Evolutionary conservation across 2,329 filamentous ascomycete species (phyloP).

Genomic region (Bipolaris gigantea): DNA sequence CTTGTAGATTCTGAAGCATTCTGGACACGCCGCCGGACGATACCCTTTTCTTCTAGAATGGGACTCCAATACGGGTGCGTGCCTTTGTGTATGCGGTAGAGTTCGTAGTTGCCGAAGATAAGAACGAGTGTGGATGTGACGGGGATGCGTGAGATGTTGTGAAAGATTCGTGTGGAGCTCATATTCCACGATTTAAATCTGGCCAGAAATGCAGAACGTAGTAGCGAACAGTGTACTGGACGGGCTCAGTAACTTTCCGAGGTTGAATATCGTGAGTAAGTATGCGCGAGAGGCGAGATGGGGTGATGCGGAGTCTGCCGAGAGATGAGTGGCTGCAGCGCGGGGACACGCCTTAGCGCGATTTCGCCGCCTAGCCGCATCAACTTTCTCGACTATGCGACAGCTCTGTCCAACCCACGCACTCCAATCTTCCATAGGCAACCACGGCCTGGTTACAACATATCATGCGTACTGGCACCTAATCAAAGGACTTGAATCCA

Average conservation of each 20-base stretch:
- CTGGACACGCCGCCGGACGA: constrained; percentile 14
- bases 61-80: constrained; percentile 34
- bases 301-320: constrained; percentile 22
- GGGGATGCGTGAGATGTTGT: constrained; percentile 15
- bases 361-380: constrained; percentile 17
- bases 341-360: constrained; percentile 18
- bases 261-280: background rate
- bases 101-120: constrained; percentile 27
- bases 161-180: constrained; percentile 18
- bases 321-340: constrained; percentile 24
- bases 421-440: background rate
- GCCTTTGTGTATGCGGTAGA: constrained; percentile 32
- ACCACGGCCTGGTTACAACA: background rate
- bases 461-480: background rate
- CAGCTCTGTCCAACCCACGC: background rate
- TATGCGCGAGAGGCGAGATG: constrained; percentile 4
- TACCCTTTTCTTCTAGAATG: constrained; percentile 24
- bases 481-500: background rate
- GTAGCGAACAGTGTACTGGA: constrained; percentile 4
- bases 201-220: background rate
- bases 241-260: background rate
- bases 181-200: constrained; percentile 5
- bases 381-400: constrained; percentile 13
- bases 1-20: constrained; percentile 6
- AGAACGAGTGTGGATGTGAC: constrained; percentile 23